Percentiles rank a stretch among this genome's conserved stretches.
Evolutionary conservation across 805 yeast genomes (phyloP).

Genomic region (Kluyveromyces aestuarii): DNA sequence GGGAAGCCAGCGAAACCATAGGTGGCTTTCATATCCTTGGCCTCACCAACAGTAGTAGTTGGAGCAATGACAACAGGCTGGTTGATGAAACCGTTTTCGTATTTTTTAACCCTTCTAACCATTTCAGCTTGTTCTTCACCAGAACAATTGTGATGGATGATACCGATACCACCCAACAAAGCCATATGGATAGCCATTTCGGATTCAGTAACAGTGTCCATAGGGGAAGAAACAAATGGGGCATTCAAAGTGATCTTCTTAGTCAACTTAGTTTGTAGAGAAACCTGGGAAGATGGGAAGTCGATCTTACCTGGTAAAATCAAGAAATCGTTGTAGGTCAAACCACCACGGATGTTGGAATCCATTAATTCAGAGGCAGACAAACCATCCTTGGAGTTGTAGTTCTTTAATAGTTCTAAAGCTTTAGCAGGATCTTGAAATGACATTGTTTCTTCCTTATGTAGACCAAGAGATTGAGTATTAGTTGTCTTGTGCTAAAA

Average conservation of each 20-base stretch:
- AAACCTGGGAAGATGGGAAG: slow-evolving; percentile 73
- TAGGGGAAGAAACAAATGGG: slow-evolving; percentile 96
- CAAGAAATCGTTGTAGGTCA: slow-evolving; percentile 94
- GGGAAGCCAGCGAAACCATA: slow-evolving; percentile 97
- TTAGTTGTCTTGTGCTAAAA: not conserved
- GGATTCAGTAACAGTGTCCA: slow-evolving; percentile 98
- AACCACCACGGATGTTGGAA: slow-evolving; percentile 84
- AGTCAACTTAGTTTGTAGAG: slow-evolving; percentile 79
- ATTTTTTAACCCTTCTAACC: slow-evolving; percentile 95
- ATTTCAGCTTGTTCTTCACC: slow-evolving; percentile 97
- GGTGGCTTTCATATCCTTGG: slow-evolving; percentile 55
- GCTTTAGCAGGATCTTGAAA: slow-evolving; percentile 48
- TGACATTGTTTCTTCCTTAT: not conserved
- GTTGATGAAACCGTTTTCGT: slow-evolving; percentile 94
- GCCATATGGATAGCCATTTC: slow-evolving; percentile 99
- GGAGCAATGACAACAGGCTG: slow-evolving; percentile 87
- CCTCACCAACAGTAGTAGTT: slow-evolving; percentile 66
- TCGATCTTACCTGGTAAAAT: slow-evolving; percentile 90
- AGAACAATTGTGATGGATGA: slow-evolving; percentile 94
- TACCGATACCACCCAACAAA: slow-evolving; percentile 96
- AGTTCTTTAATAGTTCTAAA: slow-evolving; percentile 52
- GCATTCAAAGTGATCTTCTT: slow-evolving; percentile 85
- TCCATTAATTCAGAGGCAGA: slow-evolving; percentile 80
- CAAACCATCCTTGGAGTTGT: slow-evolving; percentile 74
- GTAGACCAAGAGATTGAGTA: not conserved